Base-by-base conservation (phyloP, 352 stramenopile species). In the Phytophthora hybrid region DNA sequence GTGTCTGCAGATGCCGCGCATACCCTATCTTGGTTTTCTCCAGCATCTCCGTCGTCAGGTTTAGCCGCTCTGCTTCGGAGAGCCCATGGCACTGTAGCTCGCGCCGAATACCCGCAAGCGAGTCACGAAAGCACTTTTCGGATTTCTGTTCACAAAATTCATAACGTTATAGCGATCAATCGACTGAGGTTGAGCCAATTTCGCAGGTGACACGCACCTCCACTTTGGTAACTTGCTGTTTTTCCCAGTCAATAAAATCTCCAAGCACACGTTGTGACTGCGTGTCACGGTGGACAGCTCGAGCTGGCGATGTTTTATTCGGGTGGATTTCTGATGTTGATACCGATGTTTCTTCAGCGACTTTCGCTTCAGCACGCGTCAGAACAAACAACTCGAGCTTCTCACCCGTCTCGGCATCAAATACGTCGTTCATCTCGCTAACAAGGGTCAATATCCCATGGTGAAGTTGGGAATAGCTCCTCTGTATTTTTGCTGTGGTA, bases 331-430 rank as follows among this genome's bases (percentile, higher is more conserved):
- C 19, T 61, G 59, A 23, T 26, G 34, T 14, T 57, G 53, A 44
- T 51, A n/a, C 21, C 9, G 8, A 16, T 26, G 39, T 32, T 7
- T 14, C 14, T 47, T 54, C 34, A 26, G 34, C 41, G 16, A 11
- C 54, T 51, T n/a, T 56, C 16, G 46, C 4, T 13, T 58, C 51
- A 32, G 47, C 14, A 49, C 46, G 39, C 57, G 63, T 14, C 13
- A 56, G 64, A 18, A 61, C 13, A 53, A 76, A 70, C 19, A 92
- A 19, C 46, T 85, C 71, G 31, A 94, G 64, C 37, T 66, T 60
- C 64, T 93, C 86, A 4, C 84, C 84, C 1, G 83, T 93, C 76
- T 93, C 87, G 51, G 84, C 84, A 47, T 93, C 84, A 31, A 92
- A 83, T 21, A 88, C 56, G 47, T 82, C 80, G 14, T 46, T 69